phyloP scores from a whole-genome alignment of 495 filamentous ascomycete species.

The Hyaloscypha hepaticicola region DNA sequence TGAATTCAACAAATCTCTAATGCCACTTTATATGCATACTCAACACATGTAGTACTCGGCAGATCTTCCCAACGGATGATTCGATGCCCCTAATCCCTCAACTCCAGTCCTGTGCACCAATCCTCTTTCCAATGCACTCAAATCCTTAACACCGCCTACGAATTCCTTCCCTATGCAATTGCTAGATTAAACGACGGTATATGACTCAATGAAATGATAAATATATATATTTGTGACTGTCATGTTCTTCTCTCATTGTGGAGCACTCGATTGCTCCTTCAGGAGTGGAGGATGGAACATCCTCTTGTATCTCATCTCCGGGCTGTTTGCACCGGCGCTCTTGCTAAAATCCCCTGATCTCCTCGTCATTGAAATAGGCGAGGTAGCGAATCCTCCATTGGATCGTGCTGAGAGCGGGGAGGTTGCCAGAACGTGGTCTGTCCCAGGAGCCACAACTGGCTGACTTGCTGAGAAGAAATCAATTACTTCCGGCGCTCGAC shows the following conservation, averaged over 20 bases:
- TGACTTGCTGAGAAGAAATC: conserved; percentile 30
- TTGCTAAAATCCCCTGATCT: neutral
- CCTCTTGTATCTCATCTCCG: conserved; percentile 24
- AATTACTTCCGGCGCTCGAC: neutral
- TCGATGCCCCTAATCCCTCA: too few species aligned
- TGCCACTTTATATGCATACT: neutral
- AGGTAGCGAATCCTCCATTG: neutral
- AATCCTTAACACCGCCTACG: neutral
- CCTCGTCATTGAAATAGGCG: conserved; percentile 4
- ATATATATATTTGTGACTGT: neutral
- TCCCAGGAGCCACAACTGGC: conserved; percentile 19
- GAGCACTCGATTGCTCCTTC: neutral
- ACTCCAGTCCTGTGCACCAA: neutral
- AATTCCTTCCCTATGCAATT: conserved; percentile 1
- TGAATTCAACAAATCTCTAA: neutral
- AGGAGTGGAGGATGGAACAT: neutral
- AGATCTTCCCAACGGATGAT: neutral
- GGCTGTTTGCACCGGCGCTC: conserved; percentile 11
- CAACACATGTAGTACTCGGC: neutral
- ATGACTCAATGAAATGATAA: neutral
- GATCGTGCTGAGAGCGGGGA: conserved; percentile 5
- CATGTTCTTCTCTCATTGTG: neutral
- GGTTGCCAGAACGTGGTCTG: conserved; percentile 27
- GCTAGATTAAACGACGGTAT: conserved; percentile 8
- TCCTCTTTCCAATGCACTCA: conserved; percentile 1